phyloP scores from a whole-genome alignment of 2,329 filamentous ascomycete species.

The Pseudogymnoascus pannorum region DNA sequence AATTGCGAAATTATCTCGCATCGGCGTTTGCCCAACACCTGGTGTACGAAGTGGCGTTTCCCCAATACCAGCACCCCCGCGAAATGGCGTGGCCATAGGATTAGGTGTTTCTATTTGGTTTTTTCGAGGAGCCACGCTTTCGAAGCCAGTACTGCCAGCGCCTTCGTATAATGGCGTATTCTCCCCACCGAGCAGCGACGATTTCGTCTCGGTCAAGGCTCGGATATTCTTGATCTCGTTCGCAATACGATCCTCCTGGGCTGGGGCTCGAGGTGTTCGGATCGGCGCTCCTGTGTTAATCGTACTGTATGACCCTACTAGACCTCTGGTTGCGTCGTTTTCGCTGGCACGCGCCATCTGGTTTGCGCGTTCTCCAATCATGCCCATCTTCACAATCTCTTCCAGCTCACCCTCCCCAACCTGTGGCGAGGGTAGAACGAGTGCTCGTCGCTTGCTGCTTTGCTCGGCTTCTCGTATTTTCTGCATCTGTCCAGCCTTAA shows the following conservation, averaged over 20 bases:
- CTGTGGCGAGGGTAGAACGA: slow-evolving; percentile 83
- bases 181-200: slow-evolving; percentile 85
- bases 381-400: slow-evolving; percentile 98
- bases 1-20: slow-evolving; percentile 78
- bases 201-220: slow-evolving; percentile 87
- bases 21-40: slow-evolving; percentile 69
- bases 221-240: slow-evolving; percentile 95
- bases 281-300: slow-evolving; percentile 80
- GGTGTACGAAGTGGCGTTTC: slow-evolving; percentile 57
- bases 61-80: slow-evolving; percentile 54
- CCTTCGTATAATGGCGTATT: slow-evolving; percentile 86
- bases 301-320: slow-evolving; percentile 79
- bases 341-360: slow-evolving; percentile 68
- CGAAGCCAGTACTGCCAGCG: slow-evolving; percentile 75
- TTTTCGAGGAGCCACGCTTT: slow-evolving; percentile 72
- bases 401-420: slow-evolving; percentile 89
- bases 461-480: slow-evolving; percentile 94
- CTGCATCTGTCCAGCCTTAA: slow-evolving; percentile 90
- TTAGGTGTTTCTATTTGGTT: slow-evolving; percentile 88
- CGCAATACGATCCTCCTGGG: slow-evolving; percentile 89
- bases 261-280: slow-evolving; percentile 81
- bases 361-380: slow-evolving; percentile 82
- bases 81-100: slow-evolving; percentile 83
- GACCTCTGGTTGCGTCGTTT: slow-evolving; percentile 74
- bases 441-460: slow-evolving; percentile 78